Percentiles rank a stretch among this genome's conserved stretches.
These are phyloP conservation scores for Psilocybe cubensis DNA, from an alignment of 768 basidiomycete species.

Conservation along the genomic window DNA sequence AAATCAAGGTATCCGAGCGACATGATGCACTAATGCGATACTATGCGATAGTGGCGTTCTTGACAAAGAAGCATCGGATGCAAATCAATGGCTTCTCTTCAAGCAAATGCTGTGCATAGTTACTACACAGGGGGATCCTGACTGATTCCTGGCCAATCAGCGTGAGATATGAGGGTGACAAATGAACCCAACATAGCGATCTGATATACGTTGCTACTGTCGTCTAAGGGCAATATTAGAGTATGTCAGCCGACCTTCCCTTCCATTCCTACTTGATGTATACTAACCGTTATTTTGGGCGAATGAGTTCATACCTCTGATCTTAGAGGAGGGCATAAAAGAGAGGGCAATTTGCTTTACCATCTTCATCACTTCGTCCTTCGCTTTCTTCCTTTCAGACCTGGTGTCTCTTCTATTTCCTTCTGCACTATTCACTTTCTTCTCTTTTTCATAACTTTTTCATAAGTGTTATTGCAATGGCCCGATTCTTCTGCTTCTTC, in stretches of 20 bases:
- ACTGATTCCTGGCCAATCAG: not conserved
- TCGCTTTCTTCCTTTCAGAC: conserved; percentile 8
- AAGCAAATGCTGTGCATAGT: not conserved
- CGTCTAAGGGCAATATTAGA: no score
- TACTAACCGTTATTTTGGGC: no score
- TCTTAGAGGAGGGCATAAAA: not conserved
- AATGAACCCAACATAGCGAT: not conserved
- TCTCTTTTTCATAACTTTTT: not conserved
- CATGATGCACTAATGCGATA: not conserved
- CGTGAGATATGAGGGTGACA: no score
- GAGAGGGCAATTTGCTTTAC: no score
- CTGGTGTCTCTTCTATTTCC: conserved; percentile 15
- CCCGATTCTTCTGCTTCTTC: conserved; percentile 13
- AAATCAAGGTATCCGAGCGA: conserved; percentile 4
- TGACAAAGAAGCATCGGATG: not conserved
- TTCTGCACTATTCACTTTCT: not conserved
- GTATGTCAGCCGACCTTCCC: not conserved
- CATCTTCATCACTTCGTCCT: not conserved
- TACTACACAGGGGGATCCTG: not conserved
- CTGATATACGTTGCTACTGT: not conserved
- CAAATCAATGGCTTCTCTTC: not conserved
- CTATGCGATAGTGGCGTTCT: not conserved
- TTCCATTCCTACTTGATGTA: not conserved
- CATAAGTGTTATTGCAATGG: conserved; percentile 6
- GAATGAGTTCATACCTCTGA: no score